phyloP scores from a whole-genome alignment of 2,329 filamentous ascomycete species.

The Teratosphaeria gauchensis region DNA sequence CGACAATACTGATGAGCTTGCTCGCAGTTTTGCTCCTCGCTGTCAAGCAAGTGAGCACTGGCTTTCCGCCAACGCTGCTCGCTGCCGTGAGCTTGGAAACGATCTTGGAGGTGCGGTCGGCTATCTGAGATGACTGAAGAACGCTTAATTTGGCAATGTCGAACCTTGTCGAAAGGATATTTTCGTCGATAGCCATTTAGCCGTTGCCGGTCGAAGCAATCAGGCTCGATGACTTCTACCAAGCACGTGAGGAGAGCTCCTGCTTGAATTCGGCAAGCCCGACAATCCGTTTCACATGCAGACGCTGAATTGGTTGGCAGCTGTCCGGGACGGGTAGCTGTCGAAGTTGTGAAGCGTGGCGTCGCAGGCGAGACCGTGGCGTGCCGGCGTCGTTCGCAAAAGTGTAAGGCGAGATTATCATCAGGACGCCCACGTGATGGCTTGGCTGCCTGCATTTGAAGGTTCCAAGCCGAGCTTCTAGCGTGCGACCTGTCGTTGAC shows the following conservation, averaged over 20 bases:
- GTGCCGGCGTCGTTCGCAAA: not conserved
- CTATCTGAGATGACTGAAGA: slow-evolving; percentile 21
- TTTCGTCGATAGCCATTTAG: slow-evolving; percentile 13
- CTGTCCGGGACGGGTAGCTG: not conserved
- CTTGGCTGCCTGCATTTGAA: not conserved
- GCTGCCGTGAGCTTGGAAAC: slow-evolving; percentile 12
- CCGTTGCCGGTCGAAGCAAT: not conserved
- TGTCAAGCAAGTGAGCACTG: slow-evolving; percentile 30
- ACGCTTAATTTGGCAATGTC: slow-evolving; percentile 17
- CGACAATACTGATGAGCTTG: slow-evolving; percentile 60
- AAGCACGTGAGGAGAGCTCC: not conserved
- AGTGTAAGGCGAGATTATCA: not conserved
- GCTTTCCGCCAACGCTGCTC: slow-evolving; percentile 4
- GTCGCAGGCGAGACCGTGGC: not conserved
- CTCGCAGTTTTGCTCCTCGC: slow-evolving; percentile 35
- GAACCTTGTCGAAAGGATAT: slow-evolving; percentile 12
- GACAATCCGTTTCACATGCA: not conserved
- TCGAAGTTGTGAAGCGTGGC: not conserved
- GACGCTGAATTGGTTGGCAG: not conserved
- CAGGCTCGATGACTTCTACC: not conserved
- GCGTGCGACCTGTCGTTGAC: not conserved
- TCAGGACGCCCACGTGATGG: not conserved
- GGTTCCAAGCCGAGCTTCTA: not conserved
- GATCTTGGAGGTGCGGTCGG: slow-evolving; percentile 19
- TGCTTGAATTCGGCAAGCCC: not conserved